Conservation (phyloP, 2,329 filamentous ascomycete species). For the Aspergillus brunneoviolaceus region DNA sequence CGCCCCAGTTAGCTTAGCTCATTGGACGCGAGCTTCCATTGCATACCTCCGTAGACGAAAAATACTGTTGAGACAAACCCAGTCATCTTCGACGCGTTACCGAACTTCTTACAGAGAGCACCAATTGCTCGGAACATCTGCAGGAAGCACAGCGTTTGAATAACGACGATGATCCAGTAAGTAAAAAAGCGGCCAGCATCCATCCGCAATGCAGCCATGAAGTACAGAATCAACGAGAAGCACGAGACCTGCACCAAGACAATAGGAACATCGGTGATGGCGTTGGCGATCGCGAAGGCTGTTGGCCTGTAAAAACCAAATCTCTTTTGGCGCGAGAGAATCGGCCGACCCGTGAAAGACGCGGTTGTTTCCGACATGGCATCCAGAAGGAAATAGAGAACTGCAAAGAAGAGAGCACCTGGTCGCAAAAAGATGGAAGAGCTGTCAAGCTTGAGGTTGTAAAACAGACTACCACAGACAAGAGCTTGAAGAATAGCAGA, state of each 20-base stretch:
- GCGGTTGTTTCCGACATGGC: conserved; percentile 59
- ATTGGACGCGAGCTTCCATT: not conserved
- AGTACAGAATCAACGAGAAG: conserved; percentile 62
- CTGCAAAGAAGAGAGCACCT: conserved; percentile 59
- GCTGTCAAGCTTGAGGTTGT: conserved; percentile 50
- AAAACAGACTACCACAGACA: conserved; percentile 52
- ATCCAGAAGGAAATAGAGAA: conserved; percentile 61
- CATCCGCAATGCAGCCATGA: conserved; percentile 55
- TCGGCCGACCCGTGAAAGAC: conserved; percentile 62
- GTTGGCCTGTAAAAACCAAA: conserved; percentile 66
- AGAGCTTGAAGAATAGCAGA: conserved; percentile 42
- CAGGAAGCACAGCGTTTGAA: conserved; percentile 51
- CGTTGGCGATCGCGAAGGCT: conserved; percentile 58
- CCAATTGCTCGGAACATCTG: conserved; percentile 52
- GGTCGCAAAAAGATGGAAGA: conserved; percentile 58
- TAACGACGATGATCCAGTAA: conserved; percentile 54
- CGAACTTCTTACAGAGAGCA: conserved; percentile 47
- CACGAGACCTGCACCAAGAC: conserved; percentile 56
- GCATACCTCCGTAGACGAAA: conserved; percentile 53
- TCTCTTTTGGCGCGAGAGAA: conserved; percentile 66
- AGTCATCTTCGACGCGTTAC: conserved; percentile 48
- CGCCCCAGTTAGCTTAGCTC: not conserved
- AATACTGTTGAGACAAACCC: conserved; percentile 43
- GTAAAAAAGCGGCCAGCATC: conserved; percentile 62
- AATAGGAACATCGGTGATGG: conserved; percentile 56